Base-by-base conservation (phyloP, 176 grass and related monocot genomes). In the Bothriochloa decipiens region DNA sequence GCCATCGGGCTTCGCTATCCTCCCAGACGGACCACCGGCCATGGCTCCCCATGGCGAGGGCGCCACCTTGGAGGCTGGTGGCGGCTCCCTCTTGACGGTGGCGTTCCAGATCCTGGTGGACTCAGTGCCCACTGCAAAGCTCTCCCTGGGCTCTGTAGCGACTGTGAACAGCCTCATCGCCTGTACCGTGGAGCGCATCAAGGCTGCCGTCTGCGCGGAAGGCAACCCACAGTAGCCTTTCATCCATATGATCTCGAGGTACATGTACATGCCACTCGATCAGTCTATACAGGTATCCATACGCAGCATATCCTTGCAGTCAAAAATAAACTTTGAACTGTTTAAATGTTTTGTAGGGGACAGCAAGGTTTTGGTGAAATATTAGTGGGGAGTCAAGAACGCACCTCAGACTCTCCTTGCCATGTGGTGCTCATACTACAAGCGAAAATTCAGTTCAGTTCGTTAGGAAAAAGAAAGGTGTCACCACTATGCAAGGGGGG, bases 31-130 rank as follows among this genome's bases (percentile, higher is more conserved):
- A 15, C 89, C 88, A 6, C 26, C 70, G 2, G 37, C 43, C 11
- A 43, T 23, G 20, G 32, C 47, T 62, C 27, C 80, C 14, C 57
- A 65, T 23, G 29, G 78, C 22, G 36, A 75, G 49, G 20, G 32
- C 9, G 28, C 37, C 3, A 58, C 25, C 40, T 35, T 50, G 26
- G 82, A 85, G 16, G 46, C 87, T 8, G 89, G 85, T 0, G 72
- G 74, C 9, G 93, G 90, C 0, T 93, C 96, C 6, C 96, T 98
- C 62, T 42, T 98, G 26, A 98, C 96, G 2, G 96, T 98, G 57
- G 96, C 96, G 0, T 98, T 98, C 77, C 96, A 98, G 85, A 95
- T 98, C 53, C 84, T 98, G 55, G 96, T 98, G 4, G 96, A 98
- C 83, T 98, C 95, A 0, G 89, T 93, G 10, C 95, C 95, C 46